phyloP scores from a whole-genome alignment of 371 early-diverging fungal genomes.

The Mortierella sp. region DNA sequence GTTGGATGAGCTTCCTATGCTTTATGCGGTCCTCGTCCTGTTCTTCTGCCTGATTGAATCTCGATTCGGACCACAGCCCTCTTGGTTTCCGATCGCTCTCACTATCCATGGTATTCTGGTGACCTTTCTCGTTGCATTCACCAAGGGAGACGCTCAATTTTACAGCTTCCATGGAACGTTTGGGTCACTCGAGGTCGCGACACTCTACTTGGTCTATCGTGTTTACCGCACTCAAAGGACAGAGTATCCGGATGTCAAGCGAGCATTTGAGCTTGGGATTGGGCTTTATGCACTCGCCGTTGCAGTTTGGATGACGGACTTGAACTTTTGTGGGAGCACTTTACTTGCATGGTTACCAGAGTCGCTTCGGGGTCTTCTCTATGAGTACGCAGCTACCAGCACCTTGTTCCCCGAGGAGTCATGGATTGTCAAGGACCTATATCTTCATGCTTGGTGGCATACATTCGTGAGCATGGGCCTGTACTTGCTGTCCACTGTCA shows the following conservation, averaged over 20 bases:
- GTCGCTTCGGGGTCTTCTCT: not conserved
- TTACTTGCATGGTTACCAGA: conserved; percentile 9
- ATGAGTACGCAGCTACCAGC: no score
- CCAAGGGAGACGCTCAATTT: conserved; percentile 29
- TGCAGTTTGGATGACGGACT: conserved; percentile 35
- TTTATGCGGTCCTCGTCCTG: conserved; percentile 54
- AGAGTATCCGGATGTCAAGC: conserved; percentile 34
- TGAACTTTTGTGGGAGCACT: conserved; percentile 33
- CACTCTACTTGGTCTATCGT: conserved; percentile 19
- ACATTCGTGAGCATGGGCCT: conserved; percentile 30
- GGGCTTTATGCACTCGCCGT: conserved; percentile 30
- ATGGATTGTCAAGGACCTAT: conserved; percentile 42
- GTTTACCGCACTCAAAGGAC: conserved; percentile 31
- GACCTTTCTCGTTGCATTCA: conserved; percentile 32
- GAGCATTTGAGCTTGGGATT: conserved; percentile 34
- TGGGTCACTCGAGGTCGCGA: conserved; percentile 26
- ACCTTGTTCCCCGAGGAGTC: no score
- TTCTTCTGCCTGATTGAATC: conserved; percentile 41
- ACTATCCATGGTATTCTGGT: conserved; percentile 20
- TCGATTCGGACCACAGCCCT: conserved; percentile 28
- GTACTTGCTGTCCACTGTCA: conserved; percentile 40
- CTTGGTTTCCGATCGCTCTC: conserved; percentile 27
- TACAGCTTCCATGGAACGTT: conserved; percentile 33
- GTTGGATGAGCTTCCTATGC: conserved; percentile 81
- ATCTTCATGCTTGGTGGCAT: conserved; percentile 47